Base-by-base conservation (phyloP, 2,329 filamentous ascomycete species). In the Hortaea sp. region DNA sequence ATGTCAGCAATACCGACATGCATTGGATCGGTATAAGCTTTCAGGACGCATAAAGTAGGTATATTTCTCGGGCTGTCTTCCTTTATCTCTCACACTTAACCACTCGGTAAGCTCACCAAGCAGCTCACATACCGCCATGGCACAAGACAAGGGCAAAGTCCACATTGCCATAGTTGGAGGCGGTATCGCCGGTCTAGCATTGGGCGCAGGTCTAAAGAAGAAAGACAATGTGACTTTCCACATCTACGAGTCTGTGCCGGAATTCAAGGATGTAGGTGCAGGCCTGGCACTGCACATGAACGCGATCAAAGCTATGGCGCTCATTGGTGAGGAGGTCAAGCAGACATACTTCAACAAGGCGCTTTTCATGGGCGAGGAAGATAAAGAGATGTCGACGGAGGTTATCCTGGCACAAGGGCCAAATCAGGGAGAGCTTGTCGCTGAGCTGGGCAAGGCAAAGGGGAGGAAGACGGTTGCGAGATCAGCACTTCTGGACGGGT, bases 201-300 rank as follows among this genome's bases (percentile, higher is more conserved):
- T 72, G 2, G 71, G 71, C 7, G 70, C 74, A 28, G 70, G 70
- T 3, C 60, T 76, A 7, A 53, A 66, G 39, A 58, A 65, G 30
- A 65, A 71, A 7, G 59, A 65, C 1, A 58, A 65, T 6, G 56
- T 75, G 32, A 62, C 70, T 20, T 66, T 76, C 1, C 66, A 74
- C 47, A 59, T 77, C 27, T 77, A 75, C 50, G 75, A 77, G 46
- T 66, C 68, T 35, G 69, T 74, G 0, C 53, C 58, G 1, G 68
- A 71, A 49, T 67, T 74, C 34, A 66, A 62, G 46, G 70, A 74
- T 46, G 67, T 74, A 29, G 71, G 72, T 6, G 70, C 72, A 0
- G 70, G 69, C 2, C 72, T 75, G 12, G 72, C 69, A 1, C 61
- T 76, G 4, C 74, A 74, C 2, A 72, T 73, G 1, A 77, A 77